These are phyloP conservation scores for Crithidia fasciculata DNA, from an alignment of 208 protist species.

Conservation along the genomic window DNA sequence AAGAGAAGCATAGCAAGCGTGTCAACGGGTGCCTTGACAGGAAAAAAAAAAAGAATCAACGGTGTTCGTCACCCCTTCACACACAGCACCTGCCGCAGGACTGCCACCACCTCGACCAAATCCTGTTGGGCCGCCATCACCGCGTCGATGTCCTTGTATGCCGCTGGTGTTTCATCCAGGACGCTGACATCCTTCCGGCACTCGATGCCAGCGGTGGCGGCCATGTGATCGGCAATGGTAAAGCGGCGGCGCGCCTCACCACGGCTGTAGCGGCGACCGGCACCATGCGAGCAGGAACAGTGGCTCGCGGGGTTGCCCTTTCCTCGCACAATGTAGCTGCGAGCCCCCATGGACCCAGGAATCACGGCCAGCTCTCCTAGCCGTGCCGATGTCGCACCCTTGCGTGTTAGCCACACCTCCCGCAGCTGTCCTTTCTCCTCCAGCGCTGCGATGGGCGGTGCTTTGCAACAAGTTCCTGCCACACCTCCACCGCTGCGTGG, in stretches of 20 bases:
- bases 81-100: conserved; percentile 80
- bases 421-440: conserved; percentile 26
- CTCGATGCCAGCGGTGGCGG: conserved; percentile 68
- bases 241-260: conserved; percentile 82
- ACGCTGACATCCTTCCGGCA: conserved; percentile 84
- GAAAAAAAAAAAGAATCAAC: conserved; percentile 17
- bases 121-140: conserved; percentile 85
- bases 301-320: conserved; percentile 79
- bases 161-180: conserved; percentile 83
- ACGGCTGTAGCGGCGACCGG: conserved; percentile 75
- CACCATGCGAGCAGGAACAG: conserved; percentile 85
- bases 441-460: background rate
- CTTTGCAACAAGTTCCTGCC: no score
- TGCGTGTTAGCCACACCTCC: conserved; percentile 85
- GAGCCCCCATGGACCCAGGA: conserved; percentile 88
- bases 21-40: conserved; percentile 10
- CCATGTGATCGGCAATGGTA: conserved; percentile 73
- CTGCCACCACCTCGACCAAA: conserved; percentile 77
- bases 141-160: conserved; percentile 90
- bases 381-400: conserved; percentile 84
- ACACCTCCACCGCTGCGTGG: no score
- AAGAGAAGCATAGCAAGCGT: no score
- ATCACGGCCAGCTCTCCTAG: conserved; percentile 85
- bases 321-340: conserved; percentile 89
- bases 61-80: conserved; percentile 77